Evolutionary conservation across 345 rosid species (phyloP).

Genomic region (Laguncularia racemosa): DNA sequence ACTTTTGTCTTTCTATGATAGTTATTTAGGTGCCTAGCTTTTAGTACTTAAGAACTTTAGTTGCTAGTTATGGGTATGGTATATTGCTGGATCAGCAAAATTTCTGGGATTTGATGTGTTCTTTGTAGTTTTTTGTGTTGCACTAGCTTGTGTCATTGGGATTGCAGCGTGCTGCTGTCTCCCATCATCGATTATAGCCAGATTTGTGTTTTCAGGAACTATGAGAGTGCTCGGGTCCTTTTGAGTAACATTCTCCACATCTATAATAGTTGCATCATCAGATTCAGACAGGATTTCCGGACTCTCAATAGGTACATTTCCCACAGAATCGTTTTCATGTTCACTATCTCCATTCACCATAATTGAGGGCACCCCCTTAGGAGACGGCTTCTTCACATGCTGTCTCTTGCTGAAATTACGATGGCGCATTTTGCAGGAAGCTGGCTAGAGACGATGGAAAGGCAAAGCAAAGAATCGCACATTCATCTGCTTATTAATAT

Average conservation of each 20-base stretch:
- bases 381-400: constrained; percentile 46
- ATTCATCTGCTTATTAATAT: constrained; percentile 11
- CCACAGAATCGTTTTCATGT: constrained; percentile 18
- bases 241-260: constrained; percentile 9
- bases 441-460: constrained; percentile 30
- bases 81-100: no score
- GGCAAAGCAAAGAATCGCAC: constrained; percentile 32
- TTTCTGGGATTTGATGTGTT: no score
- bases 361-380: constrained; percentile 26
- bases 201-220: constrained; percentile 21
- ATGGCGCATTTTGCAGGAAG: constrained; percentile 65
- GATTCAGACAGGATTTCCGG: constrained; percentile 18
- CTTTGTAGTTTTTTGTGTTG: no score
- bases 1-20: no score
- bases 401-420: constrained; percentile 42
- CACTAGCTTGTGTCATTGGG: no score
- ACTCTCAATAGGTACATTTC: constrained; percentile 11
- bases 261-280: constrained; percentile 16
- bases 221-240: background rate
- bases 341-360: constrained; percentile 41
- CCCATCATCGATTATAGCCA: no score
- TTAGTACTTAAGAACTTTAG: no score
- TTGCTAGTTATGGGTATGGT: no score
- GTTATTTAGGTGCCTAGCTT: no score
- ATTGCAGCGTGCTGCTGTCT: no score